Conservation (phyloP, 768 basidiomycete genomes). For the Lentinus brumalis region DNA sequence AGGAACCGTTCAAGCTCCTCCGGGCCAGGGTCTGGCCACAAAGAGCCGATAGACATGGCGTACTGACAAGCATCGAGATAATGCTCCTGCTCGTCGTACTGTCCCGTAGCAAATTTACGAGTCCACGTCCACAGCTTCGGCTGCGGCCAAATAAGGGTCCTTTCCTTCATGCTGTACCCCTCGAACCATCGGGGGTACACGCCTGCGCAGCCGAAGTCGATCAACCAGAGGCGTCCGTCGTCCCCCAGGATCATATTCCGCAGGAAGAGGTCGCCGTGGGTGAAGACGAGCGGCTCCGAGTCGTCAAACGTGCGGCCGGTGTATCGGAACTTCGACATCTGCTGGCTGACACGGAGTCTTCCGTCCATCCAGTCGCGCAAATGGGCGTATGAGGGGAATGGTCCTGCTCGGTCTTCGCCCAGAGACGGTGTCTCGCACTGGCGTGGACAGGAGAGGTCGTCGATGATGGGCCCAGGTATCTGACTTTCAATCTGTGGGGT, state of each 20-base stretch:
- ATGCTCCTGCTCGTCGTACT: constrained; percentile 3
- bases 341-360: background rate
- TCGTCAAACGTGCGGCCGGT: constrained; percentile 9
- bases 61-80: background rate
- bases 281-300: constrained; percentile 22
- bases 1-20: too few species aligned
- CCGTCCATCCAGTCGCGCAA: constrained; percentile 6
- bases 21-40: background rate
- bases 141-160: background rate
- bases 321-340: background rate
- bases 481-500: constrained; percentile 7
- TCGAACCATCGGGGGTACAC: constrained; percentile 23
- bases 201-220: constrained; percentile 24
- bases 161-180: background rate
- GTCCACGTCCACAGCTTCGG: constrained; percentile 5
- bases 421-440: constrained; percentile 1
- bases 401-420: constrained; percentile 4
- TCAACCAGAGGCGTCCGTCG: constrained; percentile 22
- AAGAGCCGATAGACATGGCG: background rate
- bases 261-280: constrained; percentile 21
- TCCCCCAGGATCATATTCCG: constrained; percentile 21
- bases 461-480: constrained; percentile 12
- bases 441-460: background rate
- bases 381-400: constrained; percentile 4
- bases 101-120: constrained; percentile 6